Evolutionary conservation across 306 rosid species (phyloP), one percentile per base, ranked within the genome.

Genomic region (Vigna hirtella): DNA sequence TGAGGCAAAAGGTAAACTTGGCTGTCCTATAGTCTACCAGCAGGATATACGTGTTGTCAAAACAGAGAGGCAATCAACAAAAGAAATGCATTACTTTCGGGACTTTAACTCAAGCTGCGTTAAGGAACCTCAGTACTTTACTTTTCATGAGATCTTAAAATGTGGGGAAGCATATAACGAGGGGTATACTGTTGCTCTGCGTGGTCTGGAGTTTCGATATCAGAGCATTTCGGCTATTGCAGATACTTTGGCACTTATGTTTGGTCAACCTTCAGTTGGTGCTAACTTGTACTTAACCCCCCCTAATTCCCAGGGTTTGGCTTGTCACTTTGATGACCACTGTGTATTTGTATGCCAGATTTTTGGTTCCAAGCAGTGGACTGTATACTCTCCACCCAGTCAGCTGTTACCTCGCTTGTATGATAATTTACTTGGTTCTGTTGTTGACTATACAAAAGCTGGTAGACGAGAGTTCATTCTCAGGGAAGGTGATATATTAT

Each of bases 261-360:
- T 91, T 86, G 95, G 97, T 57, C 97, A 91, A 63, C 98, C 97
- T 79, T 93, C 98, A 12, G 89, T 88, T 51, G 98, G 98, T 82
- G 91, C 85, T 83, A 91, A 93, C 87, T 86, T 91, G 92, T 91
- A 93, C 87, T 85, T 93, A 91, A 91, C 93, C 73, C 98, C 98
- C 42, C 93, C 93, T 70, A 74, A 88, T 82, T 90, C 98, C 71
- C 97, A 91, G 81, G 98, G 98, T 20, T 82, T 93, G 91, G 86
- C 92, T 18, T 22, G 96, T 70, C 97, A 93, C 82, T 83, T 76
- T 50, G 97, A 91, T 86, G 98, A 93, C 79, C 97, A 91, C 81
- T 93, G 98, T 50, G 93, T 93, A 70, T 90, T 91, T 86, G 90
- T 91, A 40, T 91, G 90, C 89, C 98, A 93, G 81, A 84, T 93